A percentile compares a stretch with the other conserved stretches of the same genome.
Conservation (phyloP, 768 basidiomycete genomes). For the Collybia mongolica region DNA sequence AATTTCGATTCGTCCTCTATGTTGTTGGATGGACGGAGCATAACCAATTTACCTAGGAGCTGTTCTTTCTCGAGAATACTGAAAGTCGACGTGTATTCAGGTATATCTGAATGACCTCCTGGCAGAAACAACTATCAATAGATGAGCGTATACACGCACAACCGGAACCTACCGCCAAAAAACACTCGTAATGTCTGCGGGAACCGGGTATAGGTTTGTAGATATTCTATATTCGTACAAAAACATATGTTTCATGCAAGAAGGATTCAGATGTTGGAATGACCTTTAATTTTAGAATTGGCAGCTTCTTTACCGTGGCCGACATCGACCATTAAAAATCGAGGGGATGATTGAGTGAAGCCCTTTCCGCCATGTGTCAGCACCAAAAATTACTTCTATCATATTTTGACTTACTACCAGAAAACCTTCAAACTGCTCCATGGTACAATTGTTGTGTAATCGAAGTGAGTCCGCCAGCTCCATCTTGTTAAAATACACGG, state of each 20-base stretch:
- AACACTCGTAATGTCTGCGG: slow-evolving; percentile 76
- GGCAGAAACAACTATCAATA: slow-evolving; percentile 6
- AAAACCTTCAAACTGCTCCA: slow-evolving; percentile 71
- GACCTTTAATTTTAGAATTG: slow-evolving; percentile 73
- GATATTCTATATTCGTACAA: slow-evolving; percentile 48
- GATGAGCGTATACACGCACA: not conserved
- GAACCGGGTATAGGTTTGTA: slow-evolving; percentile 68
- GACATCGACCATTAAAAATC: slow-evolving; percentile 70
- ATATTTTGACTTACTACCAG: slow-evolving; percentile 35
- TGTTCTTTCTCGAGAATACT: slow-evolving; percentile 57
- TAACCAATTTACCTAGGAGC: slow-evolving; percentile 63
- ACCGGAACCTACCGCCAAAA: slow-evolving; percentile 55
- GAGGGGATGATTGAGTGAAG: slow-evolving; percentile 71
- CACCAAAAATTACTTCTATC: slow-evolving; percentile 1
- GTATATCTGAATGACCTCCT: slow-evolving; percentile 53
- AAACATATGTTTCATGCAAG: not conserved
- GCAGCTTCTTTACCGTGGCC: slow-evolving; percentile 60
- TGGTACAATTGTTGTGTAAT: slow-evolving; percentile 53
- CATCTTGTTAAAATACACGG: slow-evolving; percentile 66
- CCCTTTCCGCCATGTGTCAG: slow-evolving; percentile 34
- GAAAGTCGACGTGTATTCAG: slow-evolving; percentile 56
- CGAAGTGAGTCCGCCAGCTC: slow-evolving; percentile 51
- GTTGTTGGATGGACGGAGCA: slow-evolving; percentile 50
- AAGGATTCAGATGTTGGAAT: slow-evolving; percentile 2
- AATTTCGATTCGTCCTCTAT: slow-evolving; percentile 41